Evolutionary conservation across 73 alveolate species (phyloP).

Genomic region (Blepharisma japonicum): DNA sequence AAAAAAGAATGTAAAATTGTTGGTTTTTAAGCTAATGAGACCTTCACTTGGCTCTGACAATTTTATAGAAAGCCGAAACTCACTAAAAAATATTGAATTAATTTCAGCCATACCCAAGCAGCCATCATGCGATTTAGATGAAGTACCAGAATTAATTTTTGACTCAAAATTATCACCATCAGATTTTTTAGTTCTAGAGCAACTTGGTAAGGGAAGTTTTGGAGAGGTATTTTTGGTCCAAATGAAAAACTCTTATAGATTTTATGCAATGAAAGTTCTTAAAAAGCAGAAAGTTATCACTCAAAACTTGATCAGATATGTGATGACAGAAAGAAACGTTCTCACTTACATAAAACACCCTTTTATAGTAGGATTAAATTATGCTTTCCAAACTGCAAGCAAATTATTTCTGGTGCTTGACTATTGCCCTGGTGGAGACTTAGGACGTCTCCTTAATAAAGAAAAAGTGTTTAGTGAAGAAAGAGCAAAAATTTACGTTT

Average conservation of each 20-base stretch:
- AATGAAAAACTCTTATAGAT: conserved; percentile 29
- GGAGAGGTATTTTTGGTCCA: conserved; percentile 48
- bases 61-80: background rate
- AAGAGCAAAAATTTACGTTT: conserved; percentile 77
- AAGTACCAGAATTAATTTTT: too few species aligned
- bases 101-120: background rate
- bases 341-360: conserved; percentile 70
- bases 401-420: conserved; percentile 80
- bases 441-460: conserved; percentile 65
- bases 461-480: conserved; percentile 71
- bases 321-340: conserved; percentile 75
- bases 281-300: conserved; percentile 59
- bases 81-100: background rate
- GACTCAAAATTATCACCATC: conserved; percentile 19
- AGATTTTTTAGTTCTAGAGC: conserved; percentile 36
- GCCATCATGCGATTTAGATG: background rate
- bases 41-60: background rate
- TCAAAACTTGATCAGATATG: conserved; percentile 64
- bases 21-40: background rate
- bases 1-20: background rate
- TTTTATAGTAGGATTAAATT: conserved; percentile 71
- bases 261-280: conserved; percentile 54
- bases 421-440: conserved; percentile 88
- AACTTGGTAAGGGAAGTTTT: conserved; percentile 47
- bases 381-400: conserved; percentile 68